Evolutionary conservation across 805 yeast species (phyloP), one percentile per base, ranked within the genome.

Genomic region (Isabelozyma pseudorhagii): DNA sequence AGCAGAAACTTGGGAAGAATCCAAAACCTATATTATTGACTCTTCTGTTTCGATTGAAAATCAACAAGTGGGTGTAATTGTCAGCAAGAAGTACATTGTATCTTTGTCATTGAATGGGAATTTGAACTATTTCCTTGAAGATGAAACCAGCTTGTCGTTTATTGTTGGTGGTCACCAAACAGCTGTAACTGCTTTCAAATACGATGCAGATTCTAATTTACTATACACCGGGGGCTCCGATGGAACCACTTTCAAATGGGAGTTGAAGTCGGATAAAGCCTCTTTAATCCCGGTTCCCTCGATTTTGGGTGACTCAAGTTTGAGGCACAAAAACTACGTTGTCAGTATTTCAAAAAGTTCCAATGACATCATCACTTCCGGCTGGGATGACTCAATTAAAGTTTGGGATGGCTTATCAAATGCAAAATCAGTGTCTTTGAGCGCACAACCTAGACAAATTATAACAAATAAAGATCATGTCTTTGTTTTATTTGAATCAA

Each of bases 301-400:
- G 9, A 57, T 71, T 9, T 57, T 77, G 9, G 64, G 55, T 27
- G 39, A 52, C 13, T 43, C 48, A 11, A 77, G 78, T 11, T 62
- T 66, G 1, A 68, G 70, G 2, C 97, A 92, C 66, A 62, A 79
- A 0, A 90, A 91, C 55, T 78, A 85, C 53, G 78, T 93, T 42
- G 82, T 81, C 34, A 83, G 84, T 2, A 77, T 80, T 14, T 52
- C 66, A 14, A 47, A 38, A 56, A 25, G 60, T 56, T 59, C 61
- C 10, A 65, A 62, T 0, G 59, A 65, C 0, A 47, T 68, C 6
- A 59, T 82, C 15, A 75, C 90, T n/a, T 74, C 82, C 17, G 96
- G 92, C 3, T 94, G 98, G 98, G 99, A 93, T 67, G 96, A 89
- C 61, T 81, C 81, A 11, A 59, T 91, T 43, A 81, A 79, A 60